Evolutionary conservation across 2,329 filamentous ascomycete genomes (phyloP).

Genomic region (Fusarium sp.): DNA sequence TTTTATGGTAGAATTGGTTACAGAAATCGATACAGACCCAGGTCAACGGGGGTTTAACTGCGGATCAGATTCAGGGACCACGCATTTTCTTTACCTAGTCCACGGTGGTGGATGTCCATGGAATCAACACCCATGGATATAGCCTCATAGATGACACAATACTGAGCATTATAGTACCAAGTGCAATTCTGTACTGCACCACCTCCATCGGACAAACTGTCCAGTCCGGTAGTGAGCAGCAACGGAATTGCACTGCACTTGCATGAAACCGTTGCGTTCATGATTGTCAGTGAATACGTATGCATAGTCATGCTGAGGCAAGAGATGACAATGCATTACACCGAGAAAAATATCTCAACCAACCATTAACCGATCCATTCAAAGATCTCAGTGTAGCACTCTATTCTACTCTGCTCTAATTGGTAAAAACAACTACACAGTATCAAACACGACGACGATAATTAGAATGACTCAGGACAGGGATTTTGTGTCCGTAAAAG

Average conservation of each 20-base stretch:
- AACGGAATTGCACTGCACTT: conserved; percentile 11
- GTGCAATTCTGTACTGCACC: neutral
- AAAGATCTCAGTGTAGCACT: neutral
- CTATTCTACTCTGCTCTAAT: neutral
- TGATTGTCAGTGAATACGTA: conserved; percentile 7
- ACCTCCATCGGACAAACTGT: neutral
- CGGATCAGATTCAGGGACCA: conserved; percentile 11
- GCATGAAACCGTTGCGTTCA: conserved; percentile 26
- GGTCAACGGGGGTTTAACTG: conserved; percentile 24
- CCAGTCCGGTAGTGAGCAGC: conserved; percentile 13
- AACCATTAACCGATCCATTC: neutral
- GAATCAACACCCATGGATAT: neutral
- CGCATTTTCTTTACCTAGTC: neutral
- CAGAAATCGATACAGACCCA: conserved; percentile 26
- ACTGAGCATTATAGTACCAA: neutral
- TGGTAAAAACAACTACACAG: neutral
- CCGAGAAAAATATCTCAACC: conserved; percentile 9
- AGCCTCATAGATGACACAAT: conserved; percentile 9
- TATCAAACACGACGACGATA: neutral
- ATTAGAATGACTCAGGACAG: conserved; percentile 7
- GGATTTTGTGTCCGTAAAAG: conserved; percentile 40
- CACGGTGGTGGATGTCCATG: conserved; percentile 24
- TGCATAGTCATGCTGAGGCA: conserved; percentile 34
- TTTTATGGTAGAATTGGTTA: conserved; percentile 21
- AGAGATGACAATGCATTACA: conserved; percentile 25